Evolutionary conservation across 1,284 basidiomycete genomes (phyloP).

Genomic region (Malassezia yamatoensis): DNA sequence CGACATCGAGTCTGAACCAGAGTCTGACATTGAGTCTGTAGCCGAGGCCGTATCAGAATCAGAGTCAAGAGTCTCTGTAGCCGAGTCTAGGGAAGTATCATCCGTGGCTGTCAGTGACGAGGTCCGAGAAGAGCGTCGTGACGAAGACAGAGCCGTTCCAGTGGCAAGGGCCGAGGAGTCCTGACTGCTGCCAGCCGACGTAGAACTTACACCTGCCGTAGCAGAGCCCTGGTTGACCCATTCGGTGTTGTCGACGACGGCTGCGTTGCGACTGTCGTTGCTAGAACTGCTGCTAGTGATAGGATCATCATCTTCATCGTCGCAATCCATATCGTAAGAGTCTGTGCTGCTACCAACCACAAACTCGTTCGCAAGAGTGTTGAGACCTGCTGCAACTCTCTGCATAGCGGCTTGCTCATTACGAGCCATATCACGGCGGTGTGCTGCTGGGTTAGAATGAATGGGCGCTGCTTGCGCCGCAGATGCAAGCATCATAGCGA

Average conservation of each 20-base stretch:
- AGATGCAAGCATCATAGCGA: slow-evolving; percentile 2
- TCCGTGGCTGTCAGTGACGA: too few species aligned
- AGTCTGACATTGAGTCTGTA: background rate
- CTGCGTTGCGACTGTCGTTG: background rate
- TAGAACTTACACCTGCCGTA: background rate
- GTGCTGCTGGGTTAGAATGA: background rate
- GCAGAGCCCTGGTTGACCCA: background rate
- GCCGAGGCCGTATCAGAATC: background rate
- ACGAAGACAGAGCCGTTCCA: too few species aligned
- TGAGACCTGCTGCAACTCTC: background rate
- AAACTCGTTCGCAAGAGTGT: too few species aligned
- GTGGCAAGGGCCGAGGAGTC: too few species aligned
- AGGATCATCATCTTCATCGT: too few species aligned
- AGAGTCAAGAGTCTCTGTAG: background rate
- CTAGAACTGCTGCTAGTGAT: too few species aligned
- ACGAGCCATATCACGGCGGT: background rate
- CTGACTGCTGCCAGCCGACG: background rate
- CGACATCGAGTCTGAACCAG: background rate
- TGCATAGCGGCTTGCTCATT: background rate
- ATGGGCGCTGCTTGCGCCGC: background rate
- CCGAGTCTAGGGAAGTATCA: too few species aligned
- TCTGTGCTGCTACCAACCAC: too few species aligned
- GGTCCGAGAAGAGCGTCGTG: too few species aligned
- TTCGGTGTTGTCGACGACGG: background rate
- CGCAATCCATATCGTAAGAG: too few species aligned